These are phyloP conservation scores for Iberis pinnata DNA, from an alignment of 345 rosid genomes.

Conservation along the genomic window DNA sequence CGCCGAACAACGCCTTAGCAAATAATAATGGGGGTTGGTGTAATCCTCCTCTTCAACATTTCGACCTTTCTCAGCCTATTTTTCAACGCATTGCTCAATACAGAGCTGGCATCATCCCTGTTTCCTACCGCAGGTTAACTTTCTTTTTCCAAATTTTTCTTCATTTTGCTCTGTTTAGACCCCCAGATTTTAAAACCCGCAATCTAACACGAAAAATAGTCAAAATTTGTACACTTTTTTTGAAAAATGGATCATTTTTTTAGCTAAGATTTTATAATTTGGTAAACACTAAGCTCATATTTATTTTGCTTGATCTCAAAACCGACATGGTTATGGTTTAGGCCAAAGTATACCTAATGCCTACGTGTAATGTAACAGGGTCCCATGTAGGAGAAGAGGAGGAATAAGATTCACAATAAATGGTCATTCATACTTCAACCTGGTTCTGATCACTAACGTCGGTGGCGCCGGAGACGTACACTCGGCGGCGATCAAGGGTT, in stretches of 20 bases:
- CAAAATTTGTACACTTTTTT: no score
- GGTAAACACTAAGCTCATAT: no score
- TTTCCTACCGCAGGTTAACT: slow-evolving; percentile 41
- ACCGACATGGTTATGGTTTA: no score
- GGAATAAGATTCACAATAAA: slow-evolving; percentile 54
- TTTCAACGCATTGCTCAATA: slow-evolving; percentile 49
- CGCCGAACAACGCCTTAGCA: slow-evolving; percentile 50
- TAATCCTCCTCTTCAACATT: slow-evolving; percentile 58
- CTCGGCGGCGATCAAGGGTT: slow-evolving; percentile 45
- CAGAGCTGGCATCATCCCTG: slow-evolving; percentile 56
- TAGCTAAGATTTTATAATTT: no score
- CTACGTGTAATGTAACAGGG: slow-evolving; percentile 29
- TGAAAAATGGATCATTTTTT: no score
- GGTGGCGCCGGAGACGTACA: slow-evolving; percentile 55
- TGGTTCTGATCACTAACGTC: slow-evolving; percentile 50
- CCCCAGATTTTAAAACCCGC: no score
- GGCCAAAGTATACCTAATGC: no score
- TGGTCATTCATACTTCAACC: slow-evolving; percentile 50
- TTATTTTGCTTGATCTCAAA: no score
- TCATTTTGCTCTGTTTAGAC: background rate
- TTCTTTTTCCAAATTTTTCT: no score
- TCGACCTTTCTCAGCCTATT: slow-evolving; percentile 58
- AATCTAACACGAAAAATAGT: no score
- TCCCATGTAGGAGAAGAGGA: slow-evolving; percentile 46
- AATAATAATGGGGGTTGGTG: slow-evolving; percentile 60